Base-by-base conservation (phyloP, 306 rosid genomes). In the Lablab purpureus region DNA sequence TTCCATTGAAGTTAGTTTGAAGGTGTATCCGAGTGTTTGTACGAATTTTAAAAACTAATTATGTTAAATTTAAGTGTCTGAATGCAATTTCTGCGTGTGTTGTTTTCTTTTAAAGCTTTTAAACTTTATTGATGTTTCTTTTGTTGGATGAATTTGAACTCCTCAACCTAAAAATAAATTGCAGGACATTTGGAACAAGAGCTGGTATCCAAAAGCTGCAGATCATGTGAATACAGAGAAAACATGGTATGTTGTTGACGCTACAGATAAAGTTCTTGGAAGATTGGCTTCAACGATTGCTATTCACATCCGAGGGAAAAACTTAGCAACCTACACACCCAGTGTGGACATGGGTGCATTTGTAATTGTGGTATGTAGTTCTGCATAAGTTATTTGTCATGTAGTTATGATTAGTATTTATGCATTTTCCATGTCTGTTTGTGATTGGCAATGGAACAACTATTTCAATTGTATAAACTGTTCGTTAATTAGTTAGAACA, bases 341-440 rank as follows among this genome's bases (percentile, higher is more conserved):
- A 96, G 98, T 76, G 99, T 96, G 60, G 98, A 93, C 89, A 93
- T 96, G 99, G 99, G 99, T 56, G 94, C 97, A 2, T 96, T 96
- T 82, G 94, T 96, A 58, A 88, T 96, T 84, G 99, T 96, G 98
- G 99, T 93, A 84, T 81, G 96, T 82, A 67, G 76, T 78, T 63
- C 63, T 32, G 46, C 51, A 14, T 17, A 63, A 18, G 13, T 7
- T 30, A 28, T 62, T 81, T 77, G 71, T 41, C 46, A 28, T 2
- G 66, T 60, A 30, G 6, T 60, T 28, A 36, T 27, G 22, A 4
- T 30, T 59, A 27, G 32, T 58, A 3, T 30, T 41, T 43, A 30
- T 23, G 25, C 32, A 56, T 43, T 32, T 22, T 25, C 69, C 74
- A n/a, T 66, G 49, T 43, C 58, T 51, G 11, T 73, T 55, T 70